A percentile compares a stretch with the other conserved stretches of the same genome.
phyloP scores from a whole-genome alignment of 768 basidiomycete genomes.

The Dioszegia crocea region DNA sequence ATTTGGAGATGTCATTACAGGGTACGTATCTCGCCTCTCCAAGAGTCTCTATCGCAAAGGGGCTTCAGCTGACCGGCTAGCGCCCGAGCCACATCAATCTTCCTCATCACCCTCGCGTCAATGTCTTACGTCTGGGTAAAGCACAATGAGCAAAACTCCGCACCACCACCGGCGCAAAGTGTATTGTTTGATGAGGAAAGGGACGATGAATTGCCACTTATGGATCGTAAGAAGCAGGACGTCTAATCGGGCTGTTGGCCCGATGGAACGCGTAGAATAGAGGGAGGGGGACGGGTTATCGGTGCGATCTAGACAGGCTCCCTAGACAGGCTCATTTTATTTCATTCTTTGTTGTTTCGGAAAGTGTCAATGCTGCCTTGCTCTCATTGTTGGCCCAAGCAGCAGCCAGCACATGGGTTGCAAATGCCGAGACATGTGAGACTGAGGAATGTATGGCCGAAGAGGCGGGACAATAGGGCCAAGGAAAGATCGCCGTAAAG shows the following conservation, averaged over 20 bases:
- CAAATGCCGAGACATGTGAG: too few relatives aligned
- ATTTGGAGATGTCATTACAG: constrained; percentile 12
- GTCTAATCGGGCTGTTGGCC: neutral
- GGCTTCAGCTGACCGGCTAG: neutral
- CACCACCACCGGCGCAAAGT: neutral
- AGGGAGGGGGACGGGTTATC: too few relatives aligned
- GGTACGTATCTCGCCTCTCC: constrained; percentile 2
- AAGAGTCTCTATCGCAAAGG: neutral
- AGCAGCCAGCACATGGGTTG: too few relatives aligned
- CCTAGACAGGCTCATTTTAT: too few relatives aligned
- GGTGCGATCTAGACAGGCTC: too few relatives aligned
- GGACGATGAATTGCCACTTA: neutral
- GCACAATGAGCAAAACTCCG: neutral
- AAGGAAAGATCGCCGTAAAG: too few relatives aligned
- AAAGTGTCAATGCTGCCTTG: too few relatives aligned
- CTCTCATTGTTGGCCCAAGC: too few relatives aligned
- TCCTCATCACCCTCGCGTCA: constrained; percentile 8
- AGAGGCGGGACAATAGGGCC: too few relatives aligned
- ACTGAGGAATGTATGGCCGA: too few relatives aligned
- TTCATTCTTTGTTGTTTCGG: too few relatives aligned
- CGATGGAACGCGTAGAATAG: too few relatives aligned
- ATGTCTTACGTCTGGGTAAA: constrained; percentile 4
- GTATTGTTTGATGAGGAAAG: neutral
- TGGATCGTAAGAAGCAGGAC: neutral
- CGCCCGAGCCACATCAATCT: constrained; percentile 7